Evolutionary conservation across 192 early-diverging fungal species (phyloP).

Genomic region (Gonapodya prolifera): DNA sequence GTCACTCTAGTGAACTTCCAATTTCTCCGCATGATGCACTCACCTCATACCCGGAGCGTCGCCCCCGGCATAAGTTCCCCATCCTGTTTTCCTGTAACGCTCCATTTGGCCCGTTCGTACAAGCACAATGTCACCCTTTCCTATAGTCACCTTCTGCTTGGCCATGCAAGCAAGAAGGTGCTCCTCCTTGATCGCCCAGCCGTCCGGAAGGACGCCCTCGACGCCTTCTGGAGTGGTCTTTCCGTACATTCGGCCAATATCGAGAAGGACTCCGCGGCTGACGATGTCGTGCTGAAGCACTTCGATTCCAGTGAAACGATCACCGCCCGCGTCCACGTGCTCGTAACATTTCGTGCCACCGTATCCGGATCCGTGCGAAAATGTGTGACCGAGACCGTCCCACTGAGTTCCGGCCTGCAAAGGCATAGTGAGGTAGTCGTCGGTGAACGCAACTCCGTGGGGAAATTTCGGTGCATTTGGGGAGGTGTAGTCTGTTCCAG

Average conservation of each 20-base stretch:
- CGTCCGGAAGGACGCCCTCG: neutral
- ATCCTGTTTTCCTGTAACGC: neutral
- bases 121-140: constrained; percentile 5
- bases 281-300: neutral
- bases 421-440: neutral
- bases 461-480: neutral
- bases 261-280: neutral
- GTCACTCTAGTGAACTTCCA: neutral
- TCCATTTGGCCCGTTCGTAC: constrained; percentile 3
- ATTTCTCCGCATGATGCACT: neutral
- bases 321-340: neutral
- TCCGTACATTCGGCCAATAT: neutral
- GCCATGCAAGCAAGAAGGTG: neutral
- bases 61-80: constrained; percentile 1
- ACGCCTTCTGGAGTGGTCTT: neutral
- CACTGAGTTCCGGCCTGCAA: neutral
- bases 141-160: neutral
- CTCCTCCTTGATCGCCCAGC: neutral
- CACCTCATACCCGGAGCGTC: constrained; percentile 1
- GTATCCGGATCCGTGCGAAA: neutral
- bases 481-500: neutral
- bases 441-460: neutral
- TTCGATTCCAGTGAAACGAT: constrained; percentile 3
- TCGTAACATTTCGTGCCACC: neutral
- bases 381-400: constrained; percentile 1